These are phyloP conservation scores for Leishmania guyanensis DNA, from an alignment of 208 protist species.

Conservation along the genomic window DNA sequence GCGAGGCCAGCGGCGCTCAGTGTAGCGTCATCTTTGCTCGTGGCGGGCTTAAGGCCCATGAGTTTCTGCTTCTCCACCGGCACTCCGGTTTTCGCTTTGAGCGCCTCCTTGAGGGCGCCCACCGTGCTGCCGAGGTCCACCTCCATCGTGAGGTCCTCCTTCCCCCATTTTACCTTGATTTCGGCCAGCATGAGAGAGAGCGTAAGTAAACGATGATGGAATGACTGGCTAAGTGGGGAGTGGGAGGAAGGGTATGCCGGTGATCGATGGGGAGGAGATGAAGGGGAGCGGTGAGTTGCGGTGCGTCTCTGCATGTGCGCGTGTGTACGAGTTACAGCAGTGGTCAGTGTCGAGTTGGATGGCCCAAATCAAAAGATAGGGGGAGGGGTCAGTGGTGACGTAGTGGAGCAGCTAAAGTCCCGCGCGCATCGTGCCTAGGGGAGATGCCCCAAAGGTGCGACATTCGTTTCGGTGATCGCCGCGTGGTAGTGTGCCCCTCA, in stretches of 20 bases:
- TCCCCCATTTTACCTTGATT: conserved; percentile 83
- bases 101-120: conserved; percentile 48
- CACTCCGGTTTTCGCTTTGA: conserved; percentile 61
- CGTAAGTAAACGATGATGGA: neutral
- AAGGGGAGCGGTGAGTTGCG: neutral
- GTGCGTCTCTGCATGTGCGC: neutral
- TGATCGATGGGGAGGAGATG: neutral
- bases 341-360: neutral
- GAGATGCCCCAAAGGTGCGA: neutral
- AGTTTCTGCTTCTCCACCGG: conserved; percentile 87
- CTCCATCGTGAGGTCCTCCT: conserved; percentile 58
- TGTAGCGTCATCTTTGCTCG: conserved; percentile 33
- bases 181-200: conserved; percentile 24
- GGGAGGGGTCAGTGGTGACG: neutral
- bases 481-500: neutral
- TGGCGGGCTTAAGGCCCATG: conserved; percentile 60
- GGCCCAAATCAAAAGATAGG: neutral
- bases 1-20: conserved; percentile 46
- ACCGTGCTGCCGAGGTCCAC: conserved; percentile 48
- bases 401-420: neutral
- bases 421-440: neutral
- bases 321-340: neutral
- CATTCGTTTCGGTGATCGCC: neutral
- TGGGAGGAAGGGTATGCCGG: neutral
- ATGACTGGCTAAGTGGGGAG: neutral